Conservation (phyloP, 1,139 yeast genomes). For the Protomyces inundatus region DNA sequence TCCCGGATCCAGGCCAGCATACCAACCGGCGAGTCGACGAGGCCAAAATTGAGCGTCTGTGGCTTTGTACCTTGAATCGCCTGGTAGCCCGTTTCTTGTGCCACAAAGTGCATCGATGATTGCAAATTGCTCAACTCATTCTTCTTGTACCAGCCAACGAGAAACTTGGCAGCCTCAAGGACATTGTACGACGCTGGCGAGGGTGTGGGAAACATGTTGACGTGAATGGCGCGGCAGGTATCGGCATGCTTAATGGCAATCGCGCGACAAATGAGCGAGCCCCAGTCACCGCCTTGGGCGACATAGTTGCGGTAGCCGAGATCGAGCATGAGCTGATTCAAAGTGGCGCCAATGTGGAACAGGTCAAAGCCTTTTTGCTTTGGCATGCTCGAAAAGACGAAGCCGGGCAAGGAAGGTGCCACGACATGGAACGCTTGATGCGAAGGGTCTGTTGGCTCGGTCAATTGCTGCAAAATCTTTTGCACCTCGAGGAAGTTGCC, state of each 20-base stretch:
- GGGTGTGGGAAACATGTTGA: conserved; percentile 22
- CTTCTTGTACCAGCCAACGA: conserved; percentile 7
- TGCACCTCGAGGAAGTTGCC: conserved; percentile 25
- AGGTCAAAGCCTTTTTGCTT: conserved; percentile 19
- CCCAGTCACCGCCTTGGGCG: conserved; percentile 27
- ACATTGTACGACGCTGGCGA: conserved; percentile 19
- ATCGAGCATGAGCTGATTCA: conserved; percentile 24
- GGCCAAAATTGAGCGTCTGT: conserved; percentile 22
- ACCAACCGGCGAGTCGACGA: conserved; percentile 25
- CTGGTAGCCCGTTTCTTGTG: conserved; percentile 19
- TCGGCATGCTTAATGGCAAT: conserved; percentile 5
- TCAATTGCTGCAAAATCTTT: conserved; percentile 21
- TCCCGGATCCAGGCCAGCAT: conserved; percentile 27
- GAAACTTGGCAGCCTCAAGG: conserved; percentile 18
- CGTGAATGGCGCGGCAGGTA: conserved; percentile 23
- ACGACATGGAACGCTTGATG: conserved; percentile 26
- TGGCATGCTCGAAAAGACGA: conserved; percentile 15
- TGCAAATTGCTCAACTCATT: conserved; percentile 1
- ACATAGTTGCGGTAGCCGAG: conserved; percentile 17
- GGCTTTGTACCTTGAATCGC: conserved; percentile 22
- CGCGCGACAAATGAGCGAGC: conserved; percentile 16
- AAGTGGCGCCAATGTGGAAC: conserved; percentile 12
- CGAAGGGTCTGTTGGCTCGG: conserved; percentile 18
- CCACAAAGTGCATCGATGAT: conserved; percentile 2
- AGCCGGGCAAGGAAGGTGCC: conserved; percentile 25